phyloP scores from a whole-genome alignment of 2,329 filamentous ascomycete genomes.

The Exophiala oligosperma region DNA sequence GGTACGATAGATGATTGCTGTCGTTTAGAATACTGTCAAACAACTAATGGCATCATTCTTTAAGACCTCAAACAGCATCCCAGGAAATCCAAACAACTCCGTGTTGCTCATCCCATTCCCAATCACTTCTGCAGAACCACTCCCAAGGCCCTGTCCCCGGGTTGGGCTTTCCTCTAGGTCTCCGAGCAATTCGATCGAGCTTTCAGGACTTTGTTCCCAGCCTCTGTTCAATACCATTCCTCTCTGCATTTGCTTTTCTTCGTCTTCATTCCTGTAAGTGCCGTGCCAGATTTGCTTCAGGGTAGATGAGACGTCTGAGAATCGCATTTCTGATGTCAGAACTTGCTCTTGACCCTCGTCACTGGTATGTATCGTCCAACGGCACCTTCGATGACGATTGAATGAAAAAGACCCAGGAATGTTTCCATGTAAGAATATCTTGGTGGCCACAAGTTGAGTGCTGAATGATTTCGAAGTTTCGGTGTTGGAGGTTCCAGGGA shows the following conservation, averaged over 20 bases:
- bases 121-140: conserved; percentile 42
- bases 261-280: conserved; percentile 58
- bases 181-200: conserved; percentile 80
- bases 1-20: no score
- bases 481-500: conserved; percentile 45
- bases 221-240: conserved; percentile 86
- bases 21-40: conserved; percentile 63
- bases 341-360: conserved; percentile 41
- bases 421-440: conserved; percentile 91
- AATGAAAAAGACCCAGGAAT: conserved; percentile 95
- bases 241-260: conserved; percentile 55
- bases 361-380: conserved; percentile 71
- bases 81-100: conserved; percentile 89
- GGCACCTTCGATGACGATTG: conserved; percentile 85
- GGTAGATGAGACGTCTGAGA: conserved; percentile 67
- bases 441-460: conserved; percentile 77
- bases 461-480: conserved; percentile 34
- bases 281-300: conserved; percentile 71
- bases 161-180: conserved; percentile 75
- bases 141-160: conserved; percentile 27
- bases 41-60: conserved; percentile 89
- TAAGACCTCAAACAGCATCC: conserved; percentile 91
- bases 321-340: conserved; percentile 75
- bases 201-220: conserved; percentile 82
- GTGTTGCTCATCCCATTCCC: conserved; percentile 67